These are phyloP conservation scores for Collariella sp. DNA, from an alignment of 495 filamentous ascomycete species.

Conservation along the genomic window DNA sequence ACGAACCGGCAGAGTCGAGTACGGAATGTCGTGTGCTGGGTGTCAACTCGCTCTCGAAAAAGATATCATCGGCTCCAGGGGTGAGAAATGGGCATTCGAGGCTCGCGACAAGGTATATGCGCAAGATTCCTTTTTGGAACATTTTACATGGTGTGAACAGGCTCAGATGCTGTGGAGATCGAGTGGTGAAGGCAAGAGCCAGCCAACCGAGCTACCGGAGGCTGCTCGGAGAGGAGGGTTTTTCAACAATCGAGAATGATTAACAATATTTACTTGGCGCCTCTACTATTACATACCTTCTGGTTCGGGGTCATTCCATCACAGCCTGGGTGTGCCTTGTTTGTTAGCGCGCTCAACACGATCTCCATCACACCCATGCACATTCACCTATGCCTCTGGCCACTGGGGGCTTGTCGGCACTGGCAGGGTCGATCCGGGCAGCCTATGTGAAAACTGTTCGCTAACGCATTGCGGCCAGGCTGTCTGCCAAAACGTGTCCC, in stretches of 20 bases:
- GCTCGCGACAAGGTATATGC: constrained; percentile 27
- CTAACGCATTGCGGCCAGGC: too few species aligned
- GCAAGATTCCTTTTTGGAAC: constrained; percentile 25
- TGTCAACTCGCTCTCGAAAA: constrained; percentile 35
- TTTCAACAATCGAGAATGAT: constrained; percentile 2
- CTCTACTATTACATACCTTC: too few species aligned
- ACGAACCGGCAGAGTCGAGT: constrained; percentile 27
- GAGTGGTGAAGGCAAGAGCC: constrained; percentile 27
- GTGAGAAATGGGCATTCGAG: constrained; percentile 21
- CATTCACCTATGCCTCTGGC: too few species aligned
- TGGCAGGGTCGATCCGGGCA: too few species aligned
- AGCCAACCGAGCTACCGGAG: constrained; percentile 20
- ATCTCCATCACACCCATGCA: too few species aligned
- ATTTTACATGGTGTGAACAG: constrained; percentile 39
- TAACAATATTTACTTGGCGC: too few species aligned
- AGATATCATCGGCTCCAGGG: constrained; percentile 23
- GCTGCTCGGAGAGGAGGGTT: constrained; percentile 12
- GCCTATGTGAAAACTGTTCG: too few species aligned
- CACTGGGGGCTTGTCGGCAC: too few species aligned
- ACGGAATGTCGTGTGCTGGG: constrained; percentile 33
- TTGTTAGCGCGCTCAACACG: too few species aligned
- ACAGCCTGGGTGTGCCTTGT: too few species aligned
- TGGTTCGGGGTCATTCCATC: too few species aligned
- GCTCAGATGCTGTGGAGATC: constrained; percentile 33
- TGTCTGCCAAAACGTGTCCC: too few species aligned